Conservation (phyloP, 176 grass and related monocot genomes). For the Carex scoparia region DNA sequence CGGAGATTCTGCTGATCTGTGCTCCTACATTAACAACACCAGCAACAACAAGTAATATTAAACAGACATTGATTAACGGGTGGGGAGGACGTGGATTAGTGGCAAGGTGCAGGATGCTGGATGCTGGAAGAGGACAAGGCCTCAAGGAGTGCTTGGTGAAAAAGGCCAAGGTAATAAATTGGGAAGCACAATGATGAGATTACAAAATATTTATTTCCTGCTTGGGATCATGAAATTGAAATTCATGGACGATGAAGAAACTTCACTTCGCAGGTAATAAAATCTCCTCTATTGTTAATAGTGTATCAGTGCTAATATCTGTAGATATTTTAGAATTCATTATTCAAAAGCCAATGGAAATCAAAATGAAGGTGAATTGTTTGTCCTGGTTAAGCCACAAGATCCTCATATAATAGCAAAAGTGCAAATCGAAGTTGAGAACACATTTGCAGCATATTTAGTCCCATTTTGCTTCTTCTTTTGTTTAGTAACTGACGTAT, state of each 20-base stretch:
- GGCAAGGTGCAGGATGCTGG: conserved; percentile 19
- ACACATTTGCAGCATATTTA: too few relatives aligned
- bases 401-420: too few relatives aligned
- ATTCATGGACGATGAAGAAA: too few relatives aligned
- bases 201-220: background rate
- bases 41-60: conserved; percentile 44
- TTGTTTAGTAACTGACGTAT: background rate
- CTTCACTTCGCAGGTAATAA: too few relatives aligned
- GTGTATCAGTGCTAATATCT: background rate
- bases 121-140: conserved; percentile 53
- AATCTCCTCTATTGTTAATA: background rate
- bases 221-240: too few relatives aligned
- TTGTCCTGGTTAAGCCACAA: background rate
- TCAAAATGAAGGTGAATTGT: background rate
- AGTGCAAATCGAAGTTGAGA: too few relatives aligned
- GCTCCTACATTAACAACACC: too few relatives aligned
- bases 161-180: conserved; percentile 20
- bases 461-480: too few relatives aligned
- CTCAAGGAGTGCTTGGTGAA: conserved; percentile 51
- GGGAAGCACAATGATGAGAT: background rate
- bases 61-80: conserved; percentile 61
- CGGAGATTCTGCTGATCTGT: too few relatives aligned
- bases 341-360: background rate
- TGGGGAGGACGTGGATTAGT: conserved; percentile 29
- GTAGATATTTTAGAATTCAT: background rate